Percentiles rank a stretch among this genome's conserved stretches.
These are phyloP conservation scores for Madurella mycetomatis DNA, from an alignment of 2,329 filamentous ascomycete genomes.

Conservation along the genomic window DNA sequence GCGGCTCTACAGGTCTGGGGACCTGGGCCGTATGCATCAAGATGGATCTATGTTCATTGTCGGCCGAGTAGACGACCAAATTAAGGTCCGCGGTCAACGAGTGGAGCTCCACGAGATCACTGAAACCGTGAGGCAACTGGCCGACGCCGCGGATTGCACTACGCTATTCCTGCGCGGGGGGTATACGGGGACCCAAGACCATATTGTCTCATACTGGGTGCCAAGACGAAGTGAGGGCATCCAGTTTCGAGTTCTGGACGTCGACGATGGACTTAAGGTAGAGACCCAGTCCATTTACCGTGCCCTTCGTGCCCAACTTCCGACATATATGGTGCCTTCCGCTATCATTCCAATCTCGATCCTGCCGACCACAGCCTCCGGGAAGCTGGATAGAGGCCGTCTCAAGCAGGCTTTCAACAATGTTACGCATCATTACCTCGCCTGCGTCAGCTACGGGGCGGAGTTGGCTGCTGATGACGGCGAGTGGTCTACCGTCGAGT, in stretches of 20 bases:
- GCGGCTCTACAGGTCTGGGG: conserved; percentile 75
- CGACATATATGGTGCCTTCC: conserved; percentile 75
- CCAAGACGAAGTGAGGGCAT: conserved; percentile 27
- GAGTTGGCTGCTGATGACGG: conserved; percentile 30
- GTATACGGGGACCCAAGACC: conserved; percentile 37
- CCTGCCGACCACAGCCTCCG: conserved; percentile 68
- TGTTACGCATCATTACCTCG: conserved; percentile 44
- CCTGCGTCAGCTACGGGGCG: conserved; percentile 25
- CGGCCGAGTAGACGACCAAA: conserved; percentile 71
- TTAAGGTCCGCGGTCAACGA: conserved; percentile 76
- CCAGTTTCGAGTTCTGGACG: conserved; percentile 36
- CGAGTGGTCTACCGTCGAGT: conserved; percentile 54
- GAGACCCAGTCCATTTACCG: conserved; percentile 48
- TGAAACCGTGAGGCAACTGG: conserved; percentile 50
- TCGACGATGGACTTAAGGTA: conserved; percentile 29
- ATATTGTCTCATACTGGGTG: conserved; percentile 68
- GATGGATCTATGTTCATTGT: conserved; percentile 71
- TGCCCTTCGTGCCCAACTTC: conserved; percentile 52
- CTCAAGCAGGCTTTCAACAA: conserved; percentile 46
- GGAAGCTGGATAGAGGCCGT: conserved; percentile 63
- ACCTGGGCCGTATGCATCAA: conserved; percentile 72
- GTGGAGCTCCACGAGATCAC: conserved; percentile 77
- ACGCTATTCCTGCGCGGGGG: conserved; percentile 53
- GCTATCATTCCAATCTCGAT: conserved; percentile 64
- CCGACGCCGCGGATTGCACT: conserved; percentile 55